Evolutionary conservation across 2,329 filamentous ascomycete genomes (phyloP).

Genomic region (Pseudogymnoascus sp.): DNA sequence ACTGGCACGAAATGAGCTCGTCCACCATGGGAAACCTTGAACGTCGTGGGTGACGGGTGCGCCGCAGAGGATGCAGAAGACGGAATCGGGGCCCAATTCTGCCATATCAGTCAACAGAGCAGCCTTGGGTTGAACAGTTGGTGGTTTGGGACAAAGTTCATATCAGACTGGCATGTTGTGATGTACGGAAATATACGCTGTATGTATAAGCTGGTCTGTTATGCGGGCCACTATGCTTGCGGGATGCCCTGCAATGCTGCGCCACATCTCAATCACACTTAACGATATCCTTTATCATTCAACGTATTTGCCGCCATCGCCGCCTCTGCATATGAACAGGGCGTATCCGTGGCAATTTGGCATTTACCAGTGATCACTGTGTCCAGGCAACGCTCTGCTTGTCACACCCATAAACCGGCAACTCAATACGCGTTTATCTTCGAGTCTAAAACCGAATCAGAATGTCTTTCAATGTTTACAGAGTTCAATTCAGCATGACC

Average conservation of each 20-base stretch:
- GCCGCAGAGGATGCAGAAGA: neutral
- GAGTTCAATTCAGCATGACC: neutral
- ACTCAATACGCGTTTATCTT: neutral
- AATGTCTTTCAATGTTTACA: conserved; percentile 12
- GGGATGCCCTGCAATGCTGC: neutral
- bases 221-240: neutral
- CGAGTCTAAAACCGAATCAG: neutral
- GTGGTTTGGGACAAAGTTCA: neutral
- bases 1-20: neutral
- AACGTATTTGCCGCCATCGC: neutral
- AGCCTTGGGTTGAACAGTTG: neutral
- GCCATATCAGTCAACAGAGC: neutral
- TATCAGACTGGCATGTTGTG: neutral
- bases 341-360: too few relatives aligned
- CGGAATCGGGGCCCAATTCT: neutral
- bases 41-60: neutral
- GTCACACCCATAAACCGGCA: neutral
- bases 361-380: neutral
- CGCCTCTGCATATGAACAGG: neutral
- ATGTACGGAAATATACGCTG: neutral
- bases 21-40: neutral
- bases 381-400: neutral
- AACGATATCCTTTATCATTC: neutral
- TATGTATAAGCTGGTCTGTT: neutral
- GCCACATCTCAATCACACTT: neutral